phyloP scores from a whole-genome alignment of 2,329 filamentous ascomycete species.

The Lojkania enalia region DNA sequence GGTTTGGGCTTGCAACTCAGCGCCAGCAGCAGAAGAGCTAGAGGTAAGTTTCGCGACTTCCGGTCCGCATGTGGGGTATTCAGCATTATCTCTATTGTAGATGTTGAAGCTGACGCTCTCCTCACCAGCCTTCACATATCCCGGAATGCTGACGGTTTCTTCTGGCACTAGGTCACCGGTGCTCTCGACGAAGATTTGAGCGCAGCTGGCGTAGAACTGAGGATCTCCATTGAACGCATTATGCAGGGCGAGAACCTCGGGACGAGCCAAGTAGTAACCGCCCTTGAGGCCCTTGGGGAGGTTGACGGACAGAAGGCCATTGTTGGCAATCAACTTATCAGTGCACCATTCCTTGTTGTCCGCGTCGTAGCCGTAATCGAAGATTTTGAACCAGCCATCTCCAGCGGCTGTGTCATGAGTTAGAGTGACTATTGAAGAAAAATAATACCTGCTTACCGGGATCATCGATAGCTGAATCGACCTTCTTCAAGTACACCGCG shows the following conservation, averaged over 20 bases:
- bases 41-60: constrained; percentile 53
- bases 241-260: constrained; percentile 72
- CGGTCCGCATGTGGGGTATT: constrained; percentile 63
- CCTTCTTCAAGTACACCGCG: constrained; percentile 73
- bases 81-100: constrained; percentile 52
- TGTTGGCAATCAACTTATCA: constrained; percentile 66
- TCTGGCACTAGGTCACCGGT: constrained; percentile 52
- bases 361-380: constrained; percentile 67
- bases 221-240: constrained; percentile 57
- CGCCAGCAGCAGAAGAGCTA: constrained; percentile 21
- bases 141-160: constrained; percentile 67
- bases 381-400: constrained; percentile 78
- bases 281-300: constrained; percentile 64
- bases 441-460: no score
- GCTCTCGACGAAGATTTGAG: constrained; percentile 67
- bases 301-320: constrained; percentile 64
- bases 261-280: constrained; percentile 72
- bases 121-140: constrained; percentile 61
- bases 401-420: constrained; percentile 48
- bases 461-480: constrained; percentile 60
- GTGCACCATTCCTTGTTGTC: constrained; percentile 66
- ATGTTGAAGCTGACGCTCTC: constrained; percentile 67
- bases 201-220: constrained; percentile 75
- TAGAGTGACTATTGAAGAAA: no score
- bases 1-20: constrained; percentile 16